These are phyloP conservation scores for Xylaria telfairii DNA, from an alignment of 495 filamentous ascomycete species.

Conservation along the genomic window DNA sequence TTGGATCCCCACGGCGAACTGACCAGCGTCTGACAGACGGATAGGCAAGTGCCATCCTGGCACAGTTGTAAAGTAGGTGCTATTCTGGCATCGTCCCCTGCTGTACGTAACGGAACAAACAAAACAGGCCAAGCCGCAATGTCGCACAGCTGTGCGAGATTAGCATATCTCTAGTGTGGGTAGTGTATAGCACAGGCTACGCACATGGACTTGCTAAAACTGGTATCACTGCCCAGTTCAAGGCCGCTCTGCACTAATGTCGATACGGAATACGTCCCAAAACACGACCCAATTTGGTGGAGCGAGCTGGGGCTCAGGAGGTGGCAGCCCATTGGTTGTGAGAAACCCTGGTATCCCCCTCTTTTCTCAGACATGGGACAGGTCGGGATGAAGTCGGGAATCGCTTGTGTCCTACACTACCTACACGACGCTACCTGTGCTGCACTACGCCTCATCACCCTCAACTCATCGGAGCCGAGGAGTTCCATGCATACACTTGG, in stretches of 20 bases:
- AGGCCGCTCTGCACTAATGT: slow-evolving; percentile 21
- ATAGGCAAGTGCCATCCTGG: neutral
- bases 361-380: slow-evolving; percentile 9
- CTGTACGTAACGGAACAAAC: neutral
- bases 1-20: slow-evolving; percentile 1
- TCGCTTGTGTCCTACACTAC: slow-evolving; percentile 13
- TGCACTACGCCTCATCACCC: slow-evolving; percentile 15
- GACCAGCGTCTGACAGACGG: slow-evolving; percentile 5
- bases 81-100: neutral
- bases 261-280: slow-evolving; percentile 20
- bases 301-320: slow-evolving; percentile 24
- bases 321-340: neutral
- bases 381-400: no score
- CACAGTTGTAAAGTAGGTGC: neutral
- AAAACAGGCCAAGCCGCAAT: slow-evolving; percentile 10
- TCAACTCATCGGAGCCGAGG: slow-evolving; percentile 20
- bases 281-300: slow-evolving; percentile 16
- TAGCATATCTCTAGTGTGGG: slow-evolving; percentile 20
- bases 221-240: neutral
- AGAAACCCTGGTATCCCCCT: neutral
- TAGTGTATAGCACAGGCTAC: neutral
- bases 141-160: slow-evolving; percentile 22
- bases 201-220: slow-evolving; percentile 17
- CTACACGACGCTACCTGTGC: slow-evolving; percentile 1
- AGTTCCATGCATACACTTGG: slow-evolving; percentile 23